Evolutionary conservation across 164 flowering plant genomes (phyloP), one percentile per base, ranked within the genome.

Genomic region (Platanus orientalis): DNA sequence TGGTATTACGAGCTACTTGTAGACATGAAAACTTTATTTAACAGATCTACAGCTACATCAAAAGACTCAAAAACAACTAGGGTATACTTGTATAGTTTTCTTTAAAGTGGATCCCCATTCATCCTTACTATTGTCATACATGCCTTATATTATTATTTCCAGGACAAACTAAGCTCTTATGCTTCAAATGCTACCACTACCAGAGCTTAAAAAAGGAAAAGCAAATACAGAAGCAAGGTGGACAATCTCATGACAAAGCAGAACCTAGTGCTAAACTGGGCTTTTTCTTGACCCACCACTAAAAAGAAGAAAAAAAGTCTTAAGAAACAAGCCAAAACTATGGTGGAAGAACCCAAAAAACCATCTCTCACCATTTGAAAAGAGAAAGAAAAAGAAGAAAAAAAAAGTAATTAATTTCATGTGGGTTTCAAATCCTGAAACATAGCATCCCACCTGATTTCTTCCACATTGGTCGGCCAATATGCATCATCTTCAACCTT

Each of bases 371-470:
- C 66, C 71, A 55, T 47, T 44, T 50, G 9, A 39, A 53, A 7
- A 34, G 19, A 39, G 26, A 26, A 26, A 24, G 47, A 55, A 9
- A 57, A 56, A 63, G 17, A 65, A 36, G 4, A 54, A 48, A 30
- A 6, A 7, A 53, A 42, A 27, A 9, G n/a, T n/a, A n/a, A n/a
- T n/a, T n/a, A 54, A 54, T 24, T 24, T 84, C 84, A 87, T 60
- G 89, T 87, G 34, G 96, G 96, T 63, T 84, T 85, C 79, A 89
- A 52, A 59, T 85, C 83, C 44, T 81, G 85, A 71, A 89, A 89
- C 79, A 87, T 75, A 3, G 85, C n/a, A 59, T 85, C 80, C 96
- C 96, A 89, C 32, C 67, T 68, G 49, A 62, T 58, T 48, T 76
- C 80, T 53, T 68, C 75, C 12, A 50, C 54, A 3, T 40, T 45